phyloP scores from a whole-genome alignment of 2,329 filamentous ascomycete species.

The Aspergillus floridensis region DNA sequence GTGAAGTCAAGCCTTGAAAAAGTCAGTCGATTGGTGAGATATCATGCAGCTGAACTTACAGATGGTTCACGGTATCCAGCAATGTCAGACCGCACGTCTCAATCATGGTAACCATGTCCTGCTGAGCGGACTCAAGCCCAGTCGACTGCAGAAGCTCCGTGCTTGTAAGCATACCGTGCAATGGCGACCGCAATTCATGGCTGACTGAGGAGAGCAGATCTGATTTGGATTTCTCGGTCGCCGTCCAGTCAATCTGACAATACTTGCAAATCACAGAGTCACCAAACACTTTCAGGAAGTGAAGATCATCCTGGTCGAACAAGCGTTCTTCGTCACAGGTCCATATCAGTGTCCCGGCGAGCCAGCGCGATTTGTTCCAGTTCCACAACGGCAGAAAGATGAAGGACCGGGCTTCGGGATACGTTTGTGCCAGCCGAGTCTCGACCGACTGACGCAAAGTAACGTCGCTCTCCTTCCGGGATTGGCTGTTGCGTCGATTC shows the following conservation, averaged over 20 bases:
- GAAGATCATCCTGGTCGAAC: constrained; percentile 28
- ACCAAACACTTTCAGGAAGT: constrained; percentile 36
- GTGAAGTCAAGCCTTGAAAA: constrained; percentile 31
- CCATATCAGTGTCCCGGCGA: constrained; percentile 33
- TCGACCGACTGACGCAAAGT: constrained; percentile 5
- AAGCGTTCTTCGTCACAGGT: constrained; percentile 19
- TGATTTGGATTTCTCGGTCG: constrained; percentile 48
- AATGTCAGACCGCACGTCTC: constrained; percentile 52
- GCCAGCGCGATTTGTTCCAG: constrained; percentile 33
- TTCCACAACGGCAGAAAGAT: constrained; percentile 37
- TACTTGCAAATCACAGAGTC: constrained; percentile 37
- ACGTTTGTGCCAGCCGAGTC: constrained; percentile 14
- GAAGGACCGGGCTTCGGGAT: constrained; percentile 26
- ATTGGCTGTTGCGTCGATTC: not conserved
- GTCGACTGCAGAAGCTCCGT: constrained; percentile 51
- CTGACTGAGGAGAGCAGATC: constrained; percentile 54
- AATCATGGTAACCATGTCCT: constrained; percentile 48
- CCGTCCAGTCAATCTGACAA: constrained; percentile 32
- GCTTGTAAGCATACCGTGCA: constrained; percentile 51
- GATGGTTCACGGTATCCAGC: constrained; percentile 47
- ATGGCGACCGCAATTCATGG: constrained; percentile 51
- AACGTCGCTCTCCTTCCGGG: constrained; percentile 1
- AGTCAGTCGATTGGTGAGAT: constrained; percentile 1
- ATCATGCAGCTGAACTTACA: constrained; percentile 18
- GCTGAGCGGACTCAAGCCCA: constrained; percentile 38